Base-by-base conservation (phyloP, 2,329 filamentous ascomycete species). In the Elsinoe australis region DNA sequence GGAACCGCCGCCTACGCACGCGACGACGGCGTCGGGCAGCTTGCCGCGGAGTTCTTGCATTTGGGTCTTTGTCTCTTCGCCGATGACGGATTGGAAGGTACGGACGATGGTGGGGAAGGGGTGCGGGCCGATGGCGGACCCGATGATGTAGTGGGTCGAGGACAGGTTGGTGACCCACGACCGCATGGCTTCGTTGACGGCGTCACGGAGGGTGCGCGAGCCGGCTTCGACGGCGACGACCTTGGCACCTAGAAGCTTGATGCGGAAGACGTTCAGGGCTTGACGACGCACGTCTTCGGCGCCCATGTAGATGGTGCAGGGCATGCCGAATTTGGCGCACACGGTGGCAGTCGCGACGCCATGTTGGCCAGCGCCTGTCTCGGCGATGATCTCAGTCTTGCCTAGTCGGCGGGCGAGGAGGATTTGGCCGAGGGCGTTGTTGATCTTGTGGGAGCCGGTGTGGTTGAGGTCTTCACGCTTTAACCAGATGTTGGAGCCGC, bases 371-470 rank as follows among this genome's bases (percentile, higher is more conserved):
- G 92, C 92, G 56, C 92, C 92, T 12, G 92, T 98, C 71, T 98
- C 92, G 41, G 92, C 92, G 58, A 98, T 98, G 59, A 98, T 96
- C 65, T 88, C 85, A 4, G 83, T 95, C 78, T 98, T 98, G 44
- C 92, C 92, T 41, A 98, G 70, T 53, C 87, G 76, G 58, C 78
- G 78, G 1, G 92, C 92, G 31, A 98, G 72, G 10, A 98, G 77
- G 41, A 95, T 81, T 67, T 98, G 92, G 2, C 92, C 92, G 6
- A 98, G 73, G 0, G 92, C 92, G 61, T 98, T 98, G 74, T 98
- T 98, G 74, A 98, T 96, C 78, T 98, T 98, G 76, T 98, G 92
- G 54, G 86, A 94, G 56, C 92, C 92, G 6, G 92, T 96, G 66
- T 98, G 92, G 69, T 96, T 96, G 49, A 96, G 73, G 64, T 98